Evolutionary conservation across 345 rosid genomes (phyloP), one percentile per base, ranked within the genome.

Genomic region (Euphorbia peplus): DNA sequence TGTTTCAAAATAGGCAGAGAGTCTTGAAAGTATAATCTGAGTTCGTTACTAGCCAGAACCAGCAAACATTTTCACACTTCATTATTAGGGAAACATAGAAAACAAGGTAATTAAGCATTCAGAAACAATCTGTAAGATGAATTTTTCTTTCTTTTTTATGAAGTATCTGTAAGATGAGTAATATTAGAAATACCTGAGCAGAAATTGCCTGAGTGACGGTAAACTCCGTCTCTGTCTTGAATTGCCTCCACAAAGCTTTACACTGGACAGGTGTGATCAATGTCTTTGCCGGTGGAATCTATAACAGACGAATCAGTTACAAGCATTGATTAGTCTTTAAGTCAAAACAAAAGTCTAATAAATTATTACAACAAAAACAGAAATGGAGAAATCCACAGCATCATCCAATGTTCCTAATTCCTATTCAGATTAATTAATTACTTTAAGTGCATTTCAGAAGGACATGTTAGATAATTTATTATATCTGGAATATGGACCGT

Each of bases 191-290:
- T 81, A 76, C 99, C 98, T 95, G 99, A 51, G 99, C 97, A 79
- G 99, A 89, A 77, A 95, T 85, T 74, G 99, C 99, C 76, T 92
- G 99, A 64, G 98, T 85, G 62, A 95, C 98, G 18, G 78, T 85
- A 75, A 88, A 90, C 81, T 92, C 97, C 41, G 99, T 95, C 82
- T 95, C 98, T 13, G 87, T 63, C 84, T 87, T 88, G 83, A 95
- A 95, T 70, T 95, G 99, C 81, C 98, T 88, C 99, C 99, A 95
- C 84, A 95, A 78, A 32, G 90, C 74, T 79, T 92, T 95, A 85
- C 99, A 95, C 79, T 90, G 96, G 58, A 95, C 95, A 50, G 98
- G 99, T 26, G 96, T 87, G 77, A 95, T 90, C 85, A 95, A 75
- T n/a, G 97, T 90, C 84, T 83, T 89, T 24, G 91, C 76, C 0